A percentile compares a stretch with the other conserved stretches of the same genome.
phyloP scores from a whole-genome alignment of 441 rosid species.

The Gossypium gossypioides region DNA sequence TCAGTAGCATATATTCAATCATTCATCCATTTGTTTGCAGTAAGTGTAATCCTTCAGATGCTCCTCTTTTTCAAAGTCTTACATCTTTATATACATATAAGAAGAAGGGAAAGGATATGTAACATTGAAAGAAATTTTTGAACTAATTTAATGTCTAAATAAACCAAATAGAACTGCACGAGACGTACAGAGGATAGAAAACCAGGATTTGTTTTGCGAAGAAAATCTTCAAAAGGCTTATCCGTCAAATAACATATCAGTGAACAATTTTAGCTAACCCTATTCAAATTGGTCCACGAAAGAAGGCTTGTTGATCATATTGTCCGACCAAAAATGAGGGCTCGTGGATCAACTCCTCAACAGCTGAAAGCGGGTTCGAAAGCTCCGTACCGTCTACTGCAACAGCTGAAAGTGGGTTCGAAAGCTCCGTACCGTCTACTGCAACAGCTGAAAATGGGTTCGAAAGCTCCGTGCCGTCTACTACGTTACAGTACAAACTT shows the following conservation, averaged over 20 bases:
- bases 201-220: neutral
- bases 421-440: neutral
- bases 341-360: conserved; percentile 10
- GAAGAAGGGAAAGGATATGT: neutral
- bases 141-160: neutral
- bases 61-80: neutral
- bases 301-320: no score
- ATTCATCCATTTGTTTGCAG: conserved; percentile 2
- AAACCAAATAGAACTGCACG: conserved; percentile 3
- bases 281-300: no score
- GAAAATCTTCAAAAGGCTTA: neutral
- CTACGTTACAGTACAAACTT: neutral
- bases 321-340: conserved; percentile 4
- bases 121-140: neutral
- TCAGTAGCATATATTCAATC: neutral
- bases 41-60: neutral
- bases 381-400: conserved; percentile 3
- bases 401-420: neutral
- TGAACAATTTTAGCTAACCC: no score
- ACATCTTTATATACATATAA: neutral
- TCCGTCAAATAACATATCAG: neutral
- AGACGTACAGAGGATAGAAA: neutral
- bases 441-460: neutral
- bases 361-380: neutral
- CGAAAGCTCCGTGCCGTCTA: neutral